Conservation (phyloP, 164 flowering plant genomes). For the Tinospora cordifolia region DNA sequence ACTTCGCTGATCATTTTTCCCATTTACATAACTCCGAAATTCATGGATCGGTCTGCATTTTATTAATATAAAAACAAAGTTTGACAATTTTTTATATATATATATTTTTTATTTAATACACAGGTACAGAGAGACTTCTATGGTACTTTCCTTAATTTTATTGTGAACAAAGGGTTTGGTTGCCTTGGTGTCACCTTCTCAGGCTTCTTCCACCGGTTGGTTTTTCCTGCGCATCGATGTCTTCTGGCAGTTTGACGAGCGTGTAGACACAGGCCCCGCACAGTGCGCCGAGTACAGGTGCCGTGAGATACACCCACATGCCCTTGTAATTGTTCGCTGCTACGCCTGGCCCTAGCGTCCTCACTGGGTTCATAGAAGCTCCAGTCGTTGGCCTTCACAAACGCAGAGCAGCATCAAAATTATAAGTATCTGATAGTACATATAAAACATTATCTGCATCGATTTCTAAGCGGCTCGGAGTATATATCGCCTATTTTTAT, state of each 20-base stretch:
- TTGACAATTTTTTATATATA: no score
- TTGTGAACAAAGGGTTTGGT: no score
- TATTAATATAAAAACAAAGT: not conserved
- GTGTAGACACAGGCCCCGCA: slow-evolving; percentile 66
- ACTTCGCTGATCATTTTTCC: not conserved
- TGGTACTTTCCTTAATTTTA: no score
- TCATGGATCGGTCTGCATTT: not conserved
- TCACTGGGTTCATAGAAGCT: slow-evolving; percentile 87
- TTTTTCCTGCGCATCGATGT: slow-evolving; percentile 24
- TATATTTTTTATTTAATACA: no score
- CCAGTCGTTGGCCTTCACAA: slow-evolving; percentile 47
- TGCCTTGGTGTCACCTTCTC: slow-evolving; percentile 27
- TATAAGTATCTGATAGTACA: no score
- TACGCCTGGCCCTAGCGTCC: slow-evolving; percentile 81
- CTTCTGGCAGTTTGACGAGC: slow-evolving; percentile 57
- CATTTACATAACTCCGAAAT: not conserved
- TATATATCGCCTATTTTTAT: no score
- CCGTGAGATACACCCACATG: slow-evolving; percentile 75
- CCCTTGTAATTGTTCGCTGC: slow-evolving; percentile 68
- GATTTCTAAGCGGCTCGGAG: no score
- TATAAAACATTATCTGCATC: no score
- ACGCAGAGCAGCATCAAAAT: not conserved
- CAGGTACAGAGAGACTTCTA: no score
- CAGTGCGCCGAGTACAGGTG: slow-evolving; percentile 67
- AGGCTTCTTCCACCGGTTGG: slow-evolving; percentile 31